These are phyloP conservation scores for Fusarium citri DNA, from an alignment of 2,329 filamentous ascomycete genomes.

Conservation along the genomic window DNA sequence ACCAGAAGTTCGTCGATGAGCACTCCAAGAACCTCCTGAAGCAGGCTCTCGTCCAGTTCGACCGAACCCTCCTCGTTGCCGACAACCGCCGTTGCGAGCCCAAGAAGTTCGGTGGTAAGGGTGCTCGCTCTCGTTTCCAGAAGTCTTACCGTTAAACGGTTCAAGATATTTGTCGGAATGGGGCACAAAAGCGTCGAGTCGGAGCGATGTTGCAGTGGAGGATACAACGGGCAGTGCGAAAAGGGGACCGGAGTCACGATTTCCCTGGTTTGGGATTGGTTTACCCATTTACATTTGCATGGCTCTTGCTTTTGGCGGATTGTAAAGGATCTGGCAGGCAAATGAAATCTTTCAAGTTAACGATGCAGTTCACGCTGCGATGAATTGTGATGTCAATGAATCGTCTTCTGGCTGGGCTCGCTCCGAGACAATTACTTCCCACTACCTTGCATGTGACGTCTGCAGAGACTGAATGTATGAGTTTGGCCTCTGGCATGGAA, in stretches of 20 bases:
- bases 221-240: conserved; percentile 48
- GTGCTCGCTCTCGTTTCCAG: conserved; percentile 97
- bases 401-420: conserved; percentile 35
- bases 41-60: conserved; percentile 94
- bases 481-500: background rate
- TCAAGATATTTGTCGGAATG: conserved; percentile 26
- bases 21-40: conserved; percentile 99
- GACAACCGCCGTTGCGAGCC: conserved; percentile 99
- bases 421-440: conserved; percentile 14
- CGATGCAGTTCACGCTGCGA: conserved; percentile 40
- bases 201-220: conserved; percentile 40
- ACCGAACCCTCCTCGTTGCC: conserved; percentile 96
- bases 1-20: conserved; percentile 99
- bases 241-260: conserved; percentile 54
- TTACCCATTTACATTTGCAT: conserved; percentile 64
- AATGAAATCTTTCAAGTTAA: conserved; percentile 63
- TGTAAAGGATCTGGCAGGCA: conserved; percentile 63
- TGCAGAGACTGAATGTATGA: background rate
- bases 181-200: conserved; percentile 36
- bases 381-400: conserved; percentile 44
- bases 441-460: conserved; percentile 2
- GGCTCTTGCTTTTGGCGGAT: conserved; percentile 61
- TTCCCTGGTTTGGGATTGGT: conserved; percentile 55
- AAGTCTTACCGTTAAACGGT: conserved; percentile 95
- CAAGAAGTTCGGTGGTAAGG: conserved; percentile 96